Percentiles rank a stretch among this genome's conserved stretches.
phyloP scores from a whole-genome alignment of 345 rosid species.

The Eucalyptus fibrosa region DNA sequence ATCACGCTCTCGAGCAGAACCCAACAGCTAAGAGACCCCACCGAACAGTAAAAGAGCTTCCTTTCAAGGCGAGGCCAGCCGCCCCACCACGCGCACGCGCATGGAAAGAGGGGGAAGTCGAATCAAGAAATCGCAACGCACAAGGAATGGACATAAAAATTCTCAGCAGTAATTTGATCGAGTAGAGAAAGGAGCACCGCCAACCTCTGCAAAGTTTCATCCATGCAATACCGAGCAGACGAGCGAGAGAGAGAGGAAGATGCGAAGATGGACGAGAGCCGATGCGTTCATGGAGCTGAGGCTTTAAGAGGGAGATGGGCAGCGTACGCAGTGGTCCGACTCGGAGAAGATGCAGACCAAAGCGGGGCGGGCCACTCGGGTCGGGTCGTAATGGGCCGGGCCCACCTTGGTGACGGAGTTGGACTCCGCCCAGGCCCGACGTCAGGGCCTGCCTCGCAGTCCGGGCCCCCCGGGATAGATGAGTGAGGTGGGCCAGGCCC shows the following conservation, averaged over 20 bases:
- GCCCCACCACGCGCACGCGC: neutral
- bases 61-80: neutral
- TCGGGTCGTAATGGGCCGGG: neutral
- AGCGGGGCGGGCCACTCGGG: neutral
- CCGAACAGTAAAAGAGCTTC: neutral
- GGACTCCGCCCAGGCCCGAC: neutral
- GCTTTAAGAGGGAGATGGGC: neutral
- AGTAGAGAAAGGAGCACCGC: neutral
- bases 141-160: neutral
- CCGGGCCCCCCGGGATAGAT: neutral
- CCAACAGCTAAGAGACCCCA: neutral
- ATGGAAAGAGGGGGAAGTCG: neutral
- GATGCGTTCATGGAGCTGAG: neutral
- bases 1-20: neutral
- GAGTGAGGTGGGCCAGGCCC: neutral
- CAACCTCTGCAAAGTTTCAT: neutral
- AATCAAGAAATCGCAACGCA: neutral
- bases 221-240: neutral
- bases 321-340: neutral
- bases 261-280: neutral
- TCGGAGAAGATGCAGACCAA: neutral
- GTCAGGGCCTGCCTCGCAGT: neutral
- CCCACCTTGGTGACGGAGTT: neutral
- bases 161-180: neutral
- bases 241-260: neutral